Evolutionary conservation across 306 rosid genomes (phyloP), one percentile per base, ranked within the genome.

Genomic region (Cicer judaicum): DNA sequence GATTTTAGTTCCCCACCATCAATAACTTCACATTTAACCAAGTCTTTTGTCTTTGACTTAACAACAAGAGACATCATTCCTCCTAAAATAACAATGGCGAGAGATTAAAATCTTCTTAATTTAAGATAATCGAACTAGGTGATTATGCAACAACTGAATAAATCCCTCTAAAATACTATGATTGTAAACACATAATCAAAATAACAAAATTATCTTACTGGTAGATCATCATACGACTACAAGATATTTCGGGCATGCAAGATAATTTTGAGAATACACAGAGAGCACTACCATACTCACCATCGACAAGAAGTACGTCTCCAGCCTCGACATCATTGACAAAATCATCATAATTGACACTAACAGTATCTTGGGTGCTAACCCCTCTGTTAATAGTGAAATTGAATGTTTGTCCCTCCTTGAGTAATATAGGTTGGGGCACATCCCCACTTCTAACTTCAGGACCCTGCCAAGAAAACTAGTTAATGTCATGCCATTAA

Each of bases 361-460:
- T 91, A 67, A 91, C 93, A 1, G 96, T 91, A 77, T 90, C 88
- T 68, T 85, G 78, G 1, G 88, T 80, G 81, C 86, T 69, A 64
- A 91, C 89, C 83, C 98, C 97, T 72, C 98, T 94, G 80, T 65
- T 88, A 53, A 87, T 91, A 68, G 97, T 94, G 86, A 94, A 94
- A 87, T 83, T 90, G 78, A 91, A 90, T 38, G 88, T 85, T 49
- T 91, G 93, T 7, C 95, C 97, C 77, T 91, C 92, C 70, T 81
- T 62, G 1, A 94, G 97, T 53, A 81, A 39, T 79, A 94, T 81
- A 39, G 97, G 93, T 70, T 78, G 73, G 44, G 95, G 86, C 18
- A 94, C 87, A 87, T 94, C 98, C 64, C 97, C 97, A 69, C 98
- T 87, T 79, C 98, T 87, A 77, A 94, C 98, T 84, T 94, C 98